Evolutionary conservation across 768 basidiomycete genomes (phyloP), one percentile per base, ranked within the genome.

Genomic region (Pleurotus tuber-regium): DNA sequence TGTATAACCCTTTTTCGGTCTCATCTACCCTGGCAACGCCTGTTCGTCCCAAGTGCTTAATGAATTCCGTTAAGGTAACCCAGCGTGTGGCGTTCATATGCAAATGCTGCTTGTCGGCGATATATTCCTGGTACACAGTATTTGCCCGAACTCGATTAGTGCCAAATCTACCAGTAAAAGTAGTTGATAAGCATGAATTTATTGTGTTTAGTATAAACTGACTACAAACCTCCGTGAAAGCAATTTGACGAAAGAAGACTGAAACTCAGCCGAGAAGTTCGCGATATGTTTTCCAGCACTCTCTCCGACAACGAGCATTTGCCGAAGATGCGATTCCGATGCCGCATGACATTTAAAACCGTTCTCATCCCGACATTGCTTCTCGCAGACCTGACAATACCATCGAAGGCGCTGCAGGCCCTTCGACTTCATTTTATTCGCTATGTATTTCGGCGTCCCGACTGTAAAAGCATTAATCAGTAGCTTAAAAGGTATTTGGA

Each of bases 341-440:
- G 82, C 79, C 12, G 85, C 80, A 66, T 98, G 94, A 67, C 92
- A 95, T 70, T 97, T 97, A 82, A 98, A 99, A 14, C 95, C 97
- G 69, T 99, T 99, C 74, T 98, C 97, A 69, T 98, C 91, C 65
- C 95, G 78, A 68, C 96, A 98, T 70, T 98, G 96, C 67, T 99
- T 99, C 78, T 98, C 74, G 81, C 97, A 98, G 58, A 98, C 92
- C 77, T 99, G 96, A 63, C 96, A 98, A 71, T 91, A 99, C 96
- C 95, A 98, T 56, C 95, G 82, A 57, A 98, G 82, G 62, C 93
- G 84, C 69, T 97, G 96, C 43, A 96, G 76, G 60, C 94, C 96
- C 65, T 98, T 98, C 52, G 93, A 88, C 73, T 98, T 98, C 89
- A 96, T 95, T 70, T 92, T 89, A 69, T 98, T 98, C 18, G 92